Conservation (phyloP, 176 grass and related monocot genomes). For the Elaeis guineensis region DNA sequence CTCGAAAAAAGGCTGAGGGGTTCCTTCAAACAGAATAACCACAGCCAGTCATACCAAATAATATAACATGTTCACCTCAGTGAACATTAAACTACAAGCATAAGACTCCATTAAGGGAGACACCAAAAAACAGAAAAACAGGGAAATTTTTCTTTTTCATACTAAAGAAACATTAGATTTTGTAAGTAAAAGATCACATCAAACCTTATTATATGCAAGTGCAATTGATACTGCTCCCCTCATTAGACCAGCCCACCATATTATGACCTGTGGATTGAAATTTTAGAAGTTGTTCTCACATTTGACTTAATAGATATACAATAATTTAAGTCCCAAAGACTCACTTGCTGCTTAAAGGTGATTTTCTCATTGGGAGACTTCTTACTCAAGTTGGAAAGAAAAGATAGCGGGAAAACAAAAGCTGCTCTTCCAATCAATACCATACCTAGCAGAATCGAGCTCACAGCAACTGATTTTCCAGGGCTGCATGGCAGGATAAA, state of each 20-base stretch:
- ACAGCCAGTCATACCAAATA: too few species aligned
- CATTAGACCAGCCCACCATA: slow-evolving; percentile 98
- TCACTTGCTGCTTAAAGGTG: slow-evolving; percentile 71
- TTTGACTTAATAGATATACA: slow-evolving; percentile 9
- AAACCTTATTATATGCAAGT: slow-evolving; percentile 83
- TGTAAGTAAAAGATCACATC: not conserved
- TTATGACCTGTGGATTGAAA: slow-evolving; percentile 47
- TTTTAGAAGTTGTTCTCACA: slow-evolving; percentile 17
- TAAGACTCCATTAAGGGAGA: too few species aligned
- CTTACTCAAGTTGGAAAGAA: slow-evolving; percentile 67
- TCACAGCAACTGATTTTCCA: slow-evolving; percentile 50
- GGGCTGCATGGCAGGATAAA: slow-evolving; percentile 48
- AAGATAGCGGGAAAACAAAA: slow-evolving; percentile 73
- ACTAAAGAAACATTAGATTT: not conserved
- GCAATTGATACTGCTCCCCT: slow-evolving; percentile 92
- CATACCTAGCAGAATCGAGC: slow-evolving; percentile 54
- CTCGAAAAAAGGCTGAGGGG: too few species aligned
- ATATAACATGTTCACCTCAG: too few species aligned
- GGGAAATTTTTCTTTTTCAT: not conserved
- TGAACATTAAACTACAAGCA: too few species aligned
- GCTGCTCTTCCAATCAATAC: slow-evolving; percentile 80
- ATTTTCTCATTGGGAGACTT: slow-evolving; percentile 50
- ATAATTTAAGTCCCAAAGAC: slow-evolving; percentile 20
- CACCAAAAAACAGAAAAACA: not conserved
- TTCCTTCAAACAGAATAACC: too few species aligned